These are phyloP conservation scores for Viola odorata DNA, from an alignment of 345 rosid species.

Conservation along the genomic window DNA sequence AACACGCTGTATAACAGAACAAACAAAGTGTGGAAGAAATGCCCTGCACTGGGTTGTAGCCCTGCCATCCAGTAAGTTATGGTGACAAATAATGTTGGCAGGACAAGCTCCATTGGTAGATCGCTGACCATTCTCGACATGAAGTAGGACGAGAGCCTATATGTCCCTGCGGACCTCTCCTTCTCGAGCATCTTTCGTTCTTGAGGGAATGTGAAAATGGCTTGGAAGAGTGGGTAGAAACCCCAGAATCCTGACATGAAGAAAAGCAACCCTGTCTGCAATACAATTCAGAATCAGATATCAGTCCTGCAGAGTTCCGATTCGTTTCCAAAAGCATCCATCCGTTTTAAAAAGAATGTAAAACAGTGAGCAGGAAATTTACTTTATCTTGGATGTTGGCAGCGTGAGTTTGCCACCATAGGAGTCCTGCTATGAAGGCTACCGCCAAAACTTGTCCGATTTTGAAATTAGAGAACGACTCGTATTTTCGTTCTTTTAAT, in stretches of 20 bases:
- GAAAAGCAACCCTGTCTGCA: slow-evolving; percentile 74
- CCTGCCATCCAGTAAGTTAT: slow-evolving; percentile 78
- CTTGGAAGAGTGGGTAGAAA: slow-evolving; percentile 63
- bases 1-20: slow-evolving; percentile 34
- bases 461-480: slow-evolving; percentile 34
- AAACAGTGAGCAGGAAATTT: background rate
- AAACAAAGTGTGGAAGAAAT: slow-evolving; percentile 42
- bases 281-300: background rate
- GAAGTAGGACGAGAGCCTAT: slow-evolving; percentile 78
- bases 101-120: slow-evolving; percentile 71
- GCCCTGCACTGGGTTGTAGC: slow-evolving; percentile 28
- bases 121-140: slow-evolving; percentile 51
- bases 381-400: slow-evolving; percentile 63
- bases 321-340: background rate
- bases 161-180: slow-evolving; percentile 82
- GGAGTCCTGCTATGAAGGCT: slow-evolving; percentile 30
- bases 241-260: slow-evolving; percentile 62
- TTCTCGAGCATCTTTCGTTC: slow-evolving; percentile 77
- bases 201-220: slow-evolving; percentile 76
- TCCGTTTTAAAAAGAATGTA: background rate
- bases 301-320: background rate
- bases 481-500: slow-evolving; percentile 43
- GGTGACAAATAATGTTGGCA: slow-evolving; percentile 46
- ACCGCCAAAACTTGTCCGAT: slow-evolving; percentile 33
- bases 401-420: slow-evolving; percentile 49